Conservation (phyloP, 495 filamentous ascomycete species). For the Geopyxis carbonaria region DNA sequence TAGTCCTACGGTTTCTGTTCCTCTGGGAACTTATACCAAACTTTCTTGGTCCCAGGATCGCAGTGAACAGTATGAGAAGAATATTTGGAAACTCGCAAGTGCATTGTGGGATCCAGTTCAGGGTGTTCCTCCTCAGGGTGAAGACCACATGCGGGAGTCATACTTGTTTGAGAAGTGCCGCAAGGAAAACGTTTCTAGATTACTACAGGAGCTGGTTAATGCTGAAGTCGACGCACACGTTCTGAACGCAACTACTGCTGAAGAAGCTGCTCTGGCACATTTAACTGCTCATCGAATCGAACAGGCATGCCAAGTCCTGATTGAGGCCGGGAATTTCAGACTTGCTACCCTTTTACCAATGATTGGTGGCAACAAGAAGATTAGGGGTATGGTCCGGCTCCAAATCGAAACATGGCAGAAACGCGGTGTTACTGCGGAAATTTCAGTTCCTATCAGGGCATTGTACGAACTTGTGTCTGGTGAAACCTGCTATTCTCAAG, state of each 20-base stretch:
- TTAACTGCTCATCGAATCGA: slow-evolving; percentile 59
- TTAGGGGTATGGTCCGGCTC: slow-evolving; percentile 48
- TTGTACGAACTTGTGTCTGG: slow-evolving; percentile 81
- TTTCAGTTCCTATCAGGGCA: slow-evolving; percentile 67
- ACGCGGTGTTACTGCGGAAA: slow-evolving; percentile 63
- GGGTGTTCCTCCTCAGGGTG: slow-evolving; percentile 30
- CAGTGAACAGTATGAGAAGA: slow-evolving; percentile 36
- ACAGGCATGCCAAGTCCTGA: slow-evolving; percentile 61
- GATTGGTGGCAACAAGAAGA: slow-evolving; percentile 49
- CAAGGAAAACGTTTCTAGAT: slow-evolving; percentile 38
- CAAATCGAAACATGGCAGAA: slow-evolving; percentile 77
- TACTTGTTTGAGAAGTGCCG: slow-evolving; percentile 25
- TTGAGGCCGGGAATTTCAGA: slow-evolving; percentile 55
- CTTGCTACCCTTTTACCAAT: slow-evolving; percentile 69
- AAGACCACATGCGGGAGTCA: slow-evolving; percentile 28
- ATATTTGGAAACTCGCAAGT: slow-evolving; percentile 60
- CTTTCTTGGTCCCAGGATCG: slow-evolving; percentile 20
- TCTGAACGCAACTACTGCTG: slow-evolving; percentile 36
- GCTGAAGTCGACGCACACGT: slow-evolving; percentile 36
- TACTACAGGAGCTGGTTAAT: slow-evolving; percentile 48
- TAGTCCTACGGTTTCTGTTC: slow-evolving; percentile 13
- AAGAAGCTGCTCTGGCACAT: slow-evolving; percentile 69
- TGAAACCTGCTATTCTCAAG: slow-evolving; percentile 63
- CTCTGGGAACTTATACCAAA: slow-evolving; percentile 17
- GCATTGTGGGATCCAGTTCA: slow-evolving; percentile 66